phyloP scores from a whole-genome alignment of 2,329 filamentous ascomycete genomes.

The Botrytis aclada region DNA sequence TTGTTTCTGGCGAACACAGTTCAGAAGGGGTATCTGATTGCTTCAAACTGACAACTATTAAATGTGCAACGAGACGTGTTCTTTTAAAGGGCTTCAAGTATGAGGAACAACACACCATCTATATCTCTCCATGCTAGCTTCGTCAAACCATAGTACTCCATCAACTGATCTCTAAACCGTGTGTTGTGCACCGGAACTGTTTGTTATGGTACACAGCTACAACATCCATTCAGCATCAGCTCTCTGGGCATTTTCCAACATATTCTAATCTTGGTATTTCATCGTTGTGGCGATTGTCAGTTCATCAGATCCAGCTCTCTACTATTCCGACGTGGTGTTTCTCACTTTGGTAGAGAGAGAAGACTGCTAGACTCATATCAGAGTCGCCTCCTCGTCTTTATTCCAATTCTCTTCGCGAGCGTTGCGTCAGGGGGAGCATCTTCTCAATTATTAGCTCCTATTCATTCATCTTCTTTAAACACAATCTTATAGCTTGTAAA shows the following conservation, averaged over 20 bases:
- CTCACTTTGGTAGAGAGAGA: not conserved
- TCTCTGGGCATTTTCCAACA: not conserved
- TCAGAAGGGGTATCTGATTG: not conserved
- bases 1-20: not conserved
- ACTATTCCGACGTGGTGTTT: not conserved
- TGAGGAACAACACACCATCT: not conserved
- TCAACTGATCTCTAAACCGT: not conserved
- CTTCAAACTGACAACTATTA: accelerated
- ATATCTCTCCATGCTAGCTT: not conserved
- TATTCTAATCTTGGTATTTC: not conserved
- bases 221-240: not conserved
- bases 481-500: not conserved
- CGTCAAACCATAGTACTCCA: not conserved
- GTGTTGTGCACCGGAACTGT: not conserved
- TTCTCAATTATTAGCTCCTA: not conserved
- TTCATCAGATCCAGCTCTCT: not conserved
- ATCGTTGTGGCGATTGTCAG: not conserved
- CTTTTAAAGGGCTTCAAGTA: not conserved
- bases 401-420: not conserved
- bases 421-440: not conserved
- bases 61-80: not conserved
- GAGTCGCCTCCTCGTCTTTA: not conserved
- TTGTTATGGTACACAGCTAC: not conserved
- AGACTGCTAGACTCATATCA: not conserved
- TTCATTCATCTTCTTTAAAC: not conserved